Evolutionary conservation across 129 eudicot species (phyloP), one percentile per base, ranked within the genome.

Genomic region (Artemisia tridentata): DNA sequence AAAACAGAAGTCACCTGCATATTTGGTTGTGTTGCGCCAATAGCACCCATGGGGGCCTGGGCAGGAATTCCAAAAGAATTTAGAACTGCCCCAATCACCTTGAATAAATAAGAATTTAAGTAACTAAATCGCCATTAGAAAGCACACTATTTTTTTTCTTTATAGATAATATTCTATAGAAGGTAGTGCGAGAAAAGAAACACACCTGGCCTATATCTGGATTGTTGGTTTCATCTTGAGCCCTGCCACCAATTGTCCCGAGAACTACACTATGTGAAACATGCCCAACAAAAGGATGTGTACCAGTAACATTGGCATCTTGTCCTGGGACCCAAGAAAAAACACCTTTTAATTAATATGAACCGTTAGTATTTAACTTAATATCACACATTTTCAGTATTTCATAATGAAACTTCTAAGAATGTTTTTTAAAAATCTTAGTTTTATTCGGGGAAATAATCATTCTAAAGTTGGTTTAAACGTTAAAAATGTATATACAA

Each of bases 51-150:
- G 12, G 63, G 71, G 65, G 76, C 64, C 75, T 74, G 85, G 47
- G 76, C 87, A 25, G 88, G 87, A 45, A 85, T 70, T 23, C 95
- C 93, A 63, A 93, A 41, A 3, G 92, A 81, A 79, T 93, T 93
- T 64, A 93, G 63, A 74, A 93, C 93, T 1, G 97, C 90, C 64
- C 96, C 99, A 76, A 93, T 84, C 54, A 90, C 92, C 98, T 93
- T 50, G 23, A 86, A 67, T 16, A 17, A 67, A 8, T 51, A 68
- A 50, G 25, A 68, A 3, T 63, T 29, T 34, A 55, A 45, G 18
- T 65, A 58, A 11, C 23, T 6, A 38, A 54, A 15, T 62, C 27
- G 11, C 59, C 41, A 58, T 15, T 25, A 23, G 17, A 66, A 38
- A 20, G 46, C 49, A 53, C 48, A 60, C 9, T 20, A 68, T 13